phyloP scores from a whole-genome alignment of 2,329 filamentous ascomycete genomes.

The Pleomassaria siparia region DNA sequence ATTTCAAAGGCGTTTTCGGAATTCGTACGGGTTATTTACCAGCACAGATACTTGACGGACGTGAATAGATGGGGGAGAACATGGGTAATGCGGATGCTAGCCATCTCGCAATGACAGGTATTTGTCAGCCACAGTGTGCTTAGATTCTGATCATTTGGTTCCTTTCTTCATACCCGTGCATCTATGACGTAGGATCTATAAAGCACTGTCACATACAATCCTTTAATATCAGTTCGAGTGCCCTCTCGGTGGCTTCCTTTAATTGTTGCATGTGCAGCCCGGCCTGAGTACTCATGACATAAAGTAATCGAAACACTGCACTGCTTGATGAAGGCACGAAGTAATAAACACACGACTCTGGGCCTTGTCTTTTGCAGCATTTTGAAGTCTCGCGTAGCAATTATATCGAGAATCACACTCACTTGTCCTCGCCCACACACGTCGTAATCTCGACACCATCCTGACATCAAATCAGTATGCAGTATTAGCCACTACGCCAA shows the following conservation, averaged over 20 bases:
- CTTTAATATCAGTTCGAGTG: not conserved
- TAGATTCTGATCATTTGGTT: not conserved
- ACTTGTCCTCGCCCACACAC: conserved; percentile 45
- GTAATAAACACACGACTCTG: no score
- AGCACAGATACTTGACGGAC: no score
- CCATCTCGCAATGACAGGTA: not conserved
- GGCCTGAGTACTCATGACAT: no score
- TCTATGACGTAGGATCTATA: not conserved
- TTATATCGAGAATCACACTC: no score
- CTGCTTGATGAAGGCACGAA: no score
- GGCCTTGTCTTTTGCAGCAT: no score
- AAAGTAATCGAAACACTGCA: no score
- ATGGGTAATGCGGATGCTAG: not conserved
- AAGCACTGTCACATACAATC: not conserved
- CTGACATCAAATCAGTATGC: conserved; percentile 40
- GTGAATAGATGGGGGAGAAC: not conserved
- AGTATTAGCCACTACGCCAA: not conserved
- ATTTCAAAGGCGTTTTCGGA: conserved; percentile 4
- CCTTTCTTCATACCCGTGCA: conserved; percentile 3
- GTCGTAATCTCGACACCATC: conserved; percentile 68
- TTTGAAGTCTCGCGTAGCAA: no score
- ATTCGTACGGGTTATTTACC: not conserved
- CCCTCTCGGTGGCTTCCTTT: no score
- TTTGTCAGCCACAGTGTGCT: not conserved
- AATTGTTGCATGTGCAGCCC: no score